Evolutionary conservation across 441 rosid genomes (phyloP), one percentile per base, ranked within the genome.

Genomic region (Pelargonium citronellum): DNA sequence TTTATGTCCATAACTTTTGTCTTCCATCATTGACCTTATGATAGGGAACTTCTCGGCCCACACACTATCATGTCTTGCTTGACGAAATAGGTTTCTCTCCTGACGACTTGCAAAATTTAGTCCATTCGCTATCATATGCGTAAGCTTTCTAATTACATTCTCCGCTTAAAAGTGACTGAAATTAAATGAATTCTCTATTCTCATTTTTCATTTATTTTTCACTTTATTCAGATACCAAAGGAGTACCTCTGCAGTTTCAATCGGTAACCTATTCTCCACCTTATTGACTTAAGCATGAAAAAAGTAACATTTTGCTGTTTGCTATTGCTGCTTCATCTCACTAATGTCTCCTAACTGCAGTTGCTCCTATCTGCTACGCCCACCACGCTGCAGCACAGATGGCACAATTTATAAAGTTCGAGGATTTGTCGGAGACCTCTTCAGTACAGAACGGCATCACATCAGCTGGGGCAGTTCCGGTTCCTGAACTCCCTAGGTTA

Each of bases 31-130:
- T 30, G 60, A 47, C 30, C 4, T 22, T n/a, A 12, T 62, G 16
- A 73, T 68, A 90, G 97, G 99, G 96, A 74, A 95, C 97, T 67
- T 90, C 96, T 68, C 84, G 92, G 84, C 98, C 96, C 0, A 89
- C 94, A 6, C 99, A 92, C 70, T 95, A 95, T 71, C 94, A 89
- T 63, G 96, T 89, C 12, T 78, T 95, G 85, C 74, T 87, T n/a
- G 95, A 95, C 77, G 92, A 95, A 80, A 90, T 90, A 74, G 98
- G 98, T 77, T 90, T 95, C 85, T 70, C 87, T 47, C 87, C 91
- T 0, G 92, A 90, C 70, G 79, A 81, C 5, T 69, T 95, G 80
- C 97, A 92, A 78, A 82, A 84, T 76, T 83, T 92, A 19, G 77
- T 91, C 73, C 91, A 87, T 67, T 84, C 84, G 0, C 84, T 95